Evolutionary conservation across 495 filamentous ascomycete species (phyloP), one percentile per base, ranked within the genome.

Genomic region (Astrocystis sublimbata): DNA sequence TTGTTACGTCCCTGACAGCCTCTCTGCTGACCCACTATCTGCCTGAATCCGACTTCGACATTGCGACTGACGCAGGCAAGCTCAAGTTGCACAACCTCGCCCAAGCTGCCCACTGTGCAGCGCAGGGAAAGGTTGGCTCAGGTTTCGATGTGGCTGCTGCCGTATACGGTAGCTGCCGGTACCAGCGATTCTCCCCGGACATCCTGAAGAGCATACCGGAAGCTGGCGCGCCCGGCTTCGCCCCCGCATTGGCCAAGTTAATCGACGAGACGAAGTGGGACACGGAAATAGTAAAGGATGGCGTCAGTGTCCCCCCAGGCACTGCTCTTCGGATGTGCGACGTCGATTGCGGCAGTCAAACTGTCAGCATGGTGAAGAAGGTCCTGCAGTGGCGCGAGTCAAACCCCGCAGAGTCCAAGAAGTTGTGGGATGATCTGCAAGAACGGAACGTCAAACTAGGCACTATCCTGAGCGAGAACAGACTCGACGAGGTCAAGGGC

Each of bases 121-220:
- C 94, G 0, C 94, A 98, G 75, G 94, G 94, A 23, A 98, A 98
- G 74, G 86, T 98, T 6, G 94, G 94, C 49, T 93, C 89, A 2
- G 94, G 94, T 28, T 98, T 98, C 68, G 94, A 98, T 73, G 90
- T 98, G n/a, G 96, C 93, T 1, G 85, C 89, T 36, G 94, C 94
- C 10, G 89, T 94, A 36, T 96, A 92, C 69, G 94, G 94, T 13
- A 91, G 89, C 19, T 96, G 92, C 69, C 76, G 89, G 6, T 98
- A 98, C 81, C 84, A 88, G 21, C 89, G 94, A 28, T 98, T 98
- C 79, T 93, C 91, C 0, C 92, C 94, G 0, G 78, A 82, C 2
- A 78, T 97, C 24, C 79, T 98, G 0, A 79, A 85, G 43, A 73
- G 70, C 1, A 71, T 93, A 9, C 88, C 87, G 26, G 86, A 89